Base-by-base conservation (phyloP, 192 early-diverging fungal species). In the Rhizoclosmatium sp. region DNA sequence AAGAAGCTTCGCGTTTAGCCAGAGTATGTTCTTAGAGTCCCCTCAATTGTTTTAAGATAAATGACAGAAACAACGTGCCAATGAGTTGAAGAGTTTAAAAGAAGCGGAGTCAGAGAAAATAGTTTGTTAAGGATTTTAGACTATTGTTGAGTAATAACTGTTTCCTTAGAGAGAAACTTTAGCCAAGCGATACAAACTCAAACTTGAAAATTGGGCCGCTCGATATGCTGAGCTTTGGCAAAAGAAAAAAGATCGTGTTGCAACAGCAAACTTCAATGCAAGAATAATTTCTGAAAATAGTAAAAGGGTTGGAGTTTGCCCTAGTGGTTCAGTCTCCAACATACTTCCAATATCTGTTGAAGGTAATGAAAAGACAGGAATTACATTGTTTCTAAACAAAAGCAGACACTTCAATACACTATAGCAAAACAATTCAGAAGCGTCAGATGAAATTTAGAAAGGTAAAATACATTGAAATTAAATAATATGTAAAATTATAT, bases 211-310 rank as follows among this genome's bases (percentile, higher is more conserved):
- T 23, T 82, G 82, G 62, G 40, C 81, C 10, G 69, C 46, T 7
- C 72, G 82, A 4, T 77, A 76, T 60, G 51, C 48, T 46, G 73
- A 83, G 48, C 16, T 54, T 10, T 21, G 83, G 9, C 23, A 82
- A 51, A 71, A 69, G 39, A 64, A 69, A 48, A 83, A 82, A 54
- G 74, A 77, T 3, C 23, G 69, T 7, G 82, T 81, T 9, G 81
- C 82, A 4, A 19, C 39, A 23, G 81, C 81, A 40, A 83, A 83
- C 54, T 47, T 58, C 48, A 75, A 83, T 82, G 71, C 82, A 19
- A n/a, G 51, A 21, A 65, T 62, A 19, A 51, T 82, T 67, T 23
- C 66, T 46, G 47, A 45, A 71, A 82, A 54, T 42, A 41, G 64
- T 10, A 80, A 70, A 75, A n/a, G 47, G 70, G 10, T 44, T 19